Conservation (phyloP, 495 filamentous ascomycete species). For the Penicillium cataractarum region DNA sequence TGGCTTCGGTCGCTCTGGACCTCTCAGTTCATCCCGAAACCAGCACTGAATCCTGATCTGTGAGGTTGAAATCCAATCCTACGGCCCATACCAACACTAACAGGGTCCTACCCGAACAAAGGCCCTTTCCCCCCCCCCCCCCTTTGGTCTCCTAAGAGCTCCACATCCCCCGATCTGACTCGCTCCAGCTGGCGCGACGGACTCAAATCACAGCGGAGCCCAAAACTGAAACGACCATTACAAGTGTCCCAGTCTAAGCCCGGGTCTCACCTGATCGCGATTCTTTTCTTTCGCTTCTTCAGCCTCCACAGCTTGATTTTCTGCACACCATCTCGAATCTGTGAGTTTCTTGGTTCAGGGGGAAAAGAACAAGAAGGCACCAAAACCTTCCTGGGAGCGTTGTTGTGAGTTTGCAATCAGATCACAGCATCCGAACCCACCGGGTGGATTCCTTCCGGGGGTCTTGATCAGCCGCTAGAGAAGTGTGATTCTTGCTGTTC, state of each 20-base stretch:
- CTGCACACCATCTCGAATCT: background rate
- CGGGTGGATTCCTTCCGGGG: slow-evolving; percentile 31
- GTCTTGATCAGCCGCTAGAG: slow-evolving; percentile 34
- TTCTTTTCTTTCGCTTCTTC: slow-evolving; percentile 7
- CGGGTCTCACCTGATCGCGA: slow-evolving; percentile 10
- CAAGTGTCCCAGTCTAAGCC: background rate
- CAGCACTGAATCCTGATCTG: background rate
- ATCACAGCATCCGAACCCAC: slow-evolving; percentile 24
- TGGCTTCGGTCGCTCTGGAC: slow-evolving; percentile 1
- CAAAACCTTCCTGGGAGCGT: slow-evolving; percentile 7
- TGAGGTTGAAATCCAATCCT: background rate
- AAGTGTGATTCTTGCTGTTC: slow-evolving; percentile 18
- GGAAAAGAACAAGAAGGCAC: slow-evolving; percentile 4
- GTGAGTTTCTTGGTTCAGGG: slow-evolving; percentile 14
- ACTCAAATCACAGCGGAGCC: slow-evolving; percentile 19
- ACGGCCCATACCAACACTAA: too few relatives aligned
- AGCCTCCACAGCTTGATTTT: background rate
- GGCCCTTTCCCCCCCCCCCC: background rate
- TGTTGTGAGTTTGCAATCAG: slow-evolving; percentile 21
- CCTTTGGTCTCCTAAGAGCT: background rate
- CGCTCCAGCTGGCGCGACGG: slow-evolving; percentile 5
- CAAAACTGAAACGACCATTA: slow-evolving; percentile 15
- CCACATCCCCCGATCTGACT: slow-evolving; percentile 23
- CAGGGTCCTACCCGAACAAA: background rate
- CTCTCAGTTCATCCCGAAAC: background rate